Evolutionary conservation across 208 protist species (phyloP), one percentile per base, ranked within the genome.

Genomic region (Leishmania mexicana): DNA sequence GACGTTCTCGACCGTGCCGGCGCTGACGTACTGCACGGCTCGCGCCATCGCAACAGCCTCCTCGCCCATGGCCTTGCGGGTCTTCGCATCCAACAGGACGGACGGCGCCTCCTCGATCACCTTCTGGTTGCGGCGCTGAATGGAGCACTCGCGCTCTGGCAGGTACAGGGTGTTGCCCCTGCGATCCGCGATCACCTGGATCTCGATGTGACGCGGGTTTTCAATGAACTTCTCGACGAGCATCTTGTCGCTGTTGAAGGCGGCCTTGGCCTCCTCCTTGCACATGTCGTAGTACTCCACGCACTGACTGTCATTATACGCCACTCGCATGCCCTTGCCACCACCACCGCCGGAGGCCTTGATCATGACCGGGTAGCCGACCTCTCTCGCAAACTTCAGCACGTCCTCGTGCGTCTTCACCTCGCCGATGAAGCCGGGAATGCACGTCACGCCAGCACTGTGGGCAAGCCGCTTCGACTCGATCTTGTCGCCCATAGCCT

Each of bases 1-100:
- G 64, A 99, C 96, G 85, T 99, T 99, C 87, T 99, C 99, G 10
- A 99, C 99, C 3, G 99, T 99, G 54, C 99, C 96, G 54, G 98
- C 98, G 76, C 97, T 96, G 62, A 97, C 95, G 86, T 99, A 99
- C 77, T 91, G 87, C 42, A 99, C 98, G 45, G 92, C 95, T 47
- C 90, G 92, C 47, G 94, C 95, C 49, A 94, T 90, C 47, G 82
- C 87, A 19, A 97, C 88, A 1, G 97, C 95, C 70, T 91, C 91
- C 58, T 90, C 80, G 54, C 95, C 95, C 90, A 99, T 99, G n/a
- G 87, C 83, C 42, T 87, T 81, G 60, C 90, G 89, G 21, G 97
- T 80, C 62, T 90, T 84, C 2, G 74, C 78, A 40, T 88, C 84
- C 7, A 98, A 79, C 65, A 91, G 85, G 64, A 94, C 89, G 8